Conservation (phyloP, 148 eudicot species). For the Beta vulgaris region DNA sequence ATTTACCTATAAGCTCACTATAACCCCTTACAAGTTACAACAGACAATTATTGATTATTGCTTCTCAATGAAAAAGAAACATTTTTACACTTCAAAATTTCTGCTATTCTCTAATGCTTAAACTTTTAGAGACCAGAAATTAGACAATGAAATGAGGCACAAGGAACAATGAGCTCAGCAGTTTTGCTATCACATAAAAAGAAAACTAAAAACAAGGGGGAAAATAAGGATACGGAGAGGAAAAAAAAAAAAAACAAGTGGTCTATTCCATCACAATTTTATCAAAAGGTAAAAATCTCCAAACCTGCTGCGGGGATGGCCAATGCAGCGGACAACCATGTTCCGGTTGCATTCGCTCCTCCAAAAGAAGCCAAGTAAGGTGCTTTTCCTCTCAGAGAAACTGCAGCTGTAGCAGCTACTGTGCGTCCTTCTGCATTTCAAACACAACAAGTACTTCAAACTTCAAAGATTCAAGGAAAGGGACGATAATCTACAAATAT, state of each 20-base stretch:
- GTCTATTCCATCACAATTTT: no score
- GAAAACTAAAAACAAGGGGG: neutral
- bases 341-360: constrained; percentile 45
- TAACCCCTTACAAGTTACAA: no score
- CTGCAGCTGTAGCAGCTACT: constrained; percentile 58
- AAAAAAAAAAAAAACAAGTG: no score
- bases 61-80: neutral
- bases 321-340: constrained; percentile 68
- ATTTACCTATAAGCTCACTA: no score
- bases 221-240: neutral
- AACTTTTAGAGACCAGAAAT: neutral
- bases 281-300: neutral
- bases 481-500: neutral
- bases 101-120: neutral
- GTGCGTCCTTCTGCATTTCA: constrained; percentile 60
- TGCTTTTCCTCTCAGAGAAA: constrained; percentile 60
- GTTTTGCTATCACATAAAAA: neutral
- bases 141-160: neutral
- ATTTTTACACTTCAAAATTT: neutral
- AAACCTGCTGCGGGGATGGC: constrained; percentile 94
- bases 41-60: no score
- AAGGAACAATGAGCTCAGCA: neutral
- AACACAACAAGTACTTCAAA: neutral
- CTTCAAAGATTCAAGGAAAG: neutral
- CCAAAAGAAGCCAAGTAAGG: constrained; percentile 57